Percentiles rank a stretch among this genome's conserved stretches.
Evolutionary conservation across 1,284 basidiomycete genomes (phyloP).

Genomic region (Naganishia albida): DNA sequence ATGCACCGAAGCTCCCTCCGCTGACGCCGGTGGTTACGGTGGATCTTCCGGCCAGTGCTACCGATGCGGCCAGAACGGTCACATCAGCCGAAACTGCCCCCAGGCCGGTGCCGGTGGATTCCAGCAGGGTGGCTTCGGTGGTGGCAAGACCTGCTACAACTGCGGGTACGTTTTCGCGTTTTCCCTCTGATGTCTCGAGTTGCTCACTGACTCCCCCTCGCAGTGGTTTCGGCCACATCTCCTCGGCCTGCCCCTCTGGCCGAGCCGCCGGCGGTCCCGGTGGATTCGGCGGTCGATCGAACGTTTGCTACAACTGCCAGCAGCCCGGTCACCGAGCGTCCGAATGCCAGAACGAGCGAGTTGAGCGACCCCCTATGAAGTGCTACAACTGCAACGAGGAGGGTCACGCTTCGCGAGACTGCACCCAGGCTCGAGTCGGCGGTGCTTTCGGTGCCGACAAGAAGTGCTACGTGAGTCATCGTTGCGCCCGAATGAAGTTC

Average conservation of each 20-base stretch:
- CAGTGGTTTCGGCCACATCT: constrained; percentile 34
- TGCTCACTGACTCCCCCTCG: neutral
- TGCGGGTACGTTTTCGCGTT: constrained; percentile 28
- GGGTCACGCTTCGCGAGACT: constrained; percentile 36
- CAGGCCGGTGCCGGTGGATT: constrained; percentile 31
- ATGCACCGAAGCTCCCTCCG: constrained; percentile 36
- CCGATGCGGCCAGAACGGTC: constrained; percentile 35
- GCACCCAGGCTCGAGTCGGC: constrained; percentile 34
- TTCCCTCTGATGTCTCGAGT: neutral
- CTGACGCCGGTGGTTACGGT: constrained; percentile 31
- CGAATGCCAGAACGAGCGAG: constrained; percentile 36
- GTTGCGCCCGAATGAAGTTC: neutral
- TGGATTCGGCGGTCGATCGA: constrained; percentile 9
- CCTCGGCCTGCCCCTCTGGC: constrained; percentile 33
- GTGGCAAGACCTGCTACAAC: constrained; percentile 35
- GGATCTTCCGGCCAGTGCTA: constrained; percentile 34
- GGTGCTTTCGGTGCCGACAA: constrained; percentile 35
- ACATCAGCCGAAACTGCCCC: constrained; percentile 36
- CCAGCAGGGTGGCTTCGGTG: constrained; percentile 24
- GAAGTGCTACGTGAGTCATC: constrained; percentile 36
- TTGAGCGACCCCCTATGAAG: constrained; percentile 36
- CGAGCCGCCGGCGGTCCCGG: constrained; percentile 7
- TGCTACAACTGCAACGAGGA: constrained; percentile 38
- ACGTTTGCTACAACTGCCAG: constrained; percentile 37
- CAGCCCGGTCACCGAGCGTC: constrained; percentile 35